A percentile compares a stretch with the other conserved stretches of the same genome.
These are phyloP conservation scores for Irpex sp. DNA, from an alignment of 1,284 basidiomycete species.

Conservation along the genomic window DNA sequence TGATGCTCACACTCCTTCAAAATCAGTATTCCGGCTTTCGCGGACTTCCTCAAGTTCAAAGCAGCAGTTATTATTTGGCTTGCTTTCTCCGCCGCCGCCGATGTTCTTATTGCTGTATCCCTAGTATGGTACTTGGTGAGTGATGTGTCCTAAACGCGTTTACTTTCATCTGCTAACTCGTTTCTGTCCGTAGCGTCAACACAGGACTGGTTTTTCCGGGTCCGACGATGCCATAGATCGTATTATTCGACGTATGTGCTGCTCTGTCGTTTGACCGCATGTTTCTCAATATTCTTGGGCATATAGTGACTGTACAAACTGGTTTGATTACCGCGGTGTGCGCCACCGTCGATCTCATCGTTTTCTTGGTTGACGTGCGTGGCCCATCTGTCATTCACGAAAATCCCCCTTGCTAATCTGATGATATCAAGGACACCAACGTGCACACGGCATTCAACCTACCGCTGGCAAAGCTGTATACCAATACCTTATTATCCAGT, in stretches of 20 bases:
- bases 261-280: neutral
- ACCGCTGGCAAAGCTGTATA: conserved; percentile 40
- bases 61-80: conserved; percentile 10
- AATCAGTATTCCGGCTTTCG: neutral
- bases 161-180: neutral
- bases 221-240: conserved; percentile 6
- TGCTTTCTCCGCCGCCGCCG: conserved; percentile 3
- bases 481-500: conserved; percentile 40
- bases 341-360: conserved; percentile 4
- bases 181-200: neutral
- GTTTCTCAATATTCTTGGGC: neutral
- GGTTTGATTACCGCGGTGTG: conserved; percentile 5
- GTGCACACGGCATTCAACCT: conserved; percentile 39
- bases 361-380: conserved; percentile 4
- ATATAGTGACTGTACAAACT: conserved; percentile 2
- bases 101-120: conserved; percentile 7
- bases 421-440: neutral
- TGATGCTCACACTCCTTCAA: neutral
- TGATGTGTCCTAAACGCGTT: no score
- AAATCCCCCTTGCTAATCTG: neutral
- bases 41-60: conserved; percentile 5
- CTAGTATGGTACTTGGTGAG: conserved; percentile 7
- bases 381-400: neutral
- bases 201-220: conserved; percentile 5
- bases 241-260: conserved; percentile 5